Evolutionary conservation across 768 basidiomycete species (phyloP).

Genomic region (Panus rudis): DNA sequence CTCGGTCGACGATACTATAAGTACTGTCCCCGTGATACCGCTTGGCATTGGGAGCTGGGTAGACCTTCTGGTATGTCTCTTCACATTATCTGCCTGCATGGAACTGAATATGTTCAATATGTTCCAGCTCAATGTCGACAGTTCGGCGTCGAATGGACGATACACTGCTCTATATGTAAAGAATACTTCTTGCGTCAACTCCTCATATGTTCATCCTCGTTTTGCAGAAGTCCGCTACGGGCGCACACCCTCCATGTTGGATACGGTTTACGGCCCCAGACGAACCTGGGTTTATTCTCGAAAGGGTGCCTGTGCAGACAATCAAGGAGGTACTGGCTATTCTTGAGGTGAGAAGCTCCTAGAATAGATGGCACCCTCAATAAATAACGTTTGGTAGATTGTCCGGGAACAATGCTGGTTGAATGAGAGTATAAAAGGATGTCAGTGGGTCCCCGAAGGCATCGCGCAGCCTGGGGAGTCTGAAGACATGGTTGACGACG

Average conservation of each 20-base stretch:
- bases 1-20: slow-evolving; percentile 33
- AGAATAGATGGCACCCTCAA: background rate
- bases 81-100: background rate
- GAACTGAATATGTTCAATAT: background rate
- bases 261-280: slow-evolving; percentile 61
- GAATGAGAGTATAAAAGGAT: slow-evolving; percentile 59
- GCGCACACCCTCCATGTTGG: slow-evolving; percentile 61
- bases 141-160: slow-evolving; percentile 44
- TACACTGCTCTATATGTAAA: slow-evolving; percentile 66
- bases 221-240: slow-evolving; percentile 54
- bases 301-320: slow-evolving; percentile 62
- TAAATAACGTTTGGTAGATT: slow-evolving; percentile 34
- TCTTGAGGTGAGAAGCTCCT: slow-evolving; percentile 45
- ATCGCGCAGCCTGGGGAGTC: too few species aligned
- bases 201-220: background rate
- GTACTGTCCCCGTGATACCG: slow-evolving; percentile 35
- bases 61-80: slow-evolving; percentile 46
- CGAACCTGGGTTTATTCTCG: slow-evolving; percentile 71
- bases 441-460: slow-evolving; percentile 57
- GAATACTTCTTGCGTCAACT: background rate
- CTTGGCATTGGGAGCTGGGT: slow-evolving; percentile 57
- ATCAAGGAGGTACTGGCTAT: slow-evolving; percentile 72
- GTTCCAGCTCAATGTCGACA: slow-evolving; percentile 45
- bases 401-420: slow-evolving; percentile 82
- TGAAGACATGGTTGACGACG: slow-evolving; percentile 18